Conservation (phyloP, 2,329 filamentous ascomycete species). For the Neopestalotiopsis sp. region DNA sequence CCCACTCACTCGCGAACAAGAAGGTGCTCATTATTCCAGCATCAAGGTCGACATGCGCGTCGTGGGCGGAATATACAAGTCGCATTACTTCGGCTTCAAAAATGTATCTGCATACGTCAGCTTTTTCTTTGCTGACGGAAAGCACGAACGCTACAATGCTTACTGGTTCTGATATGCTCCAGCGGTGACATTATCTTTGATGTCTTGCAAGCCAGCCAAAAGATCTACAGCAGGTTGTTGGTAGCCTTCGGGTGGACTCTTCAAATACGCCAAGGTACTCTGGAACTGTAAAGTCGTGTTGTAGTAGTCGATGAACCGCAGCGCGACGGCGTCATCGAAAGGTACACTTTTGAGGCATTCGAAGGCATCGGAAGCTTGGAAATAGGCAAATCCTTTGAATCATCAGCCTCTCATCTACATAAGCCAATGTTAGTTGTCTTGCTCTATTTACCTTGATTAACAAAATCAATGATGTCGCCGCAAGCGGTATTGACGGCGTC, state of each 20-base stretch:
- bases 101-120: slow-evolving; percentile 24
- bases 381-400: slow-evolving; percentile 3
- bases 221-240: slow-evolving; percentile 45
- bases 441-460: background rate
- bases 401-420: background rate
- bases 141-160: background rate
- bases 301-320: slow-evolving; percentile 48
- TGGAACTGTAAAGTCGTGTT: slow-evolving; percentile 51
- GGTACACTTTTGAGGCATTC: slow-evolving; percentile 50
- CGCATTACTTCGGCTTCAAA: slow-evolving; percentile 42
- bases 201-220: slow-evolving; percentile 32
- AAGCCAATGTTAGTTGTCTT: background rate
- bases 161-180: slow-evolving; percentile 40
- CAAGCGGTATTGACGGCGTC: background rate
- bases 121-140: background rate
- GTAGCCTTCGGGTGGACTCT: slow-evolving; percentile 44
- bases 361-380: slow-evolving; percentile 37
- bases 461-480: background rate
- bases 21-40: slow-evolving; percentile 37
- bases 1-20: slow-evolving; percentile 35
- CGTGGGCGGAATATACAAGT: slow-evolving; percentile 38
- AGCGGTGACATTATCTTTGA: slow-evolving; percentile 38
- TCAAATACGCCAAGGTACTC: slow-evolving; percentile 46
- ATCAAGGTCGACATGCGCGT: slow-evolving; percentile 39
- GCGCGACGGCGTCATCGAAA: slow-evolving; percentile 48